Conservation (phyloP, 1,284 basidiomycete species). For the Ustilago loliicola region DNA sequence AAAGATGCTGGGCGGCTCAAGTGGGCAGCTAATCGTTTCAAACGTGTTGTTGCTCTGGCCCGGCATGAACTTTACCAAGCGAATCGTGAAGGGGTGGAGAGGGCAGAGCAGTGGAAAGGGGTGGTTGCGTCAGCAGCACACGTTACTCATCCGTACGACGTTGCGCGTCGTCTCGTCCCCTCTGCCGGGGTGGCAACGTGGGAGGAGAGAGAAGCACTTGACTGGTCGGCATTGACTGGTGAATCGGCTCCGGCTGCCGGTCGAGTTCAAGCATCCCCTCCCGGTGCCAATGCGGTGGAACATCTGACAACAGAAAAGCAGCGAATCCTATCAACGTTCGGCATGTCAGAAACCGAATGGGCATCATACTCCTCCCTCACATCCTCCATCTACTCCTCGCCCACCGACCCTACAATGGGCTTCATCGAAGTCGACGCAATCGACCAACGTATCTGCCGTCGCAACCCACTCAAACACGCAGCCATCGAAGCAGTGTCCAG, state of each 20-base stretch:
- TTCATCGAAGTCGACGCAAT: constrained; percentile 56
- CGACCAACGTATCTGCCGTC: constrained; percentile 49
- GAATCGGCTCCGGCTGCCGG: constrained; percentile 21
- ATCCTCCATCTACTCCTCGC: not conserved
- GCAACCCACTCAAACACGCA: constrained; percentile 67
- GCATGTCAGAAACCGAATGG: constrained; percentile 32
- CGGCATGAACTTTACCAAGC: constrained; percentile 12
- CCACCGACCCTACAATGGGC: constrained; percentile 3
- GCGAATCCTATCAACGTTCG: constrained; percentile 9
- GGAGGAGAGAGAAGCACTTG: constrained; percentile 24
- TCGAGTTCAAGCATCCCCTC: constrained; percentile 9
- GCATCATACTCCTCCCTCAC: constrained; percentile 5
- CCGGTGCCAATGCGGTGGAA: not conserved
- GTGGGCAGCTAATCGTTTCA: constrained; percentile 44
- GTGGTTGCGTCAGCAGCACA: constrained; percentile 43
- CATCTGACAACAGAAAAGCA: constrained; percentile 1
- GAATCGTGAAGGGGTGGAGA: constrained; percentile 4
- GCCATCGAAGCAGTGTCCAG: constrained; percentile 34
- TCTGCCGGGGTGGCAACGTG: not conserved
- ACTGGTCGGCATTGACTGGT: constrained; percentile 33
- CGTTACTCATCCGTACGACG: constrained; percentile 50
- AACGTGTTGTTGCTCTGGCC: constrained; percentile 46
- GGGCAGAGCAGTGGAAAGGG: constrained; percentile 3
- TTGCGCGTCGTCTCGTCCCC: constrained; percentile 1
- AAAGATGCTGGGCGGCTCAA: constrained; percentile 14